Base-by-base conservation (phyloP, 352 stramenopile genomes). In the Phytophthora constricta region DNA sequence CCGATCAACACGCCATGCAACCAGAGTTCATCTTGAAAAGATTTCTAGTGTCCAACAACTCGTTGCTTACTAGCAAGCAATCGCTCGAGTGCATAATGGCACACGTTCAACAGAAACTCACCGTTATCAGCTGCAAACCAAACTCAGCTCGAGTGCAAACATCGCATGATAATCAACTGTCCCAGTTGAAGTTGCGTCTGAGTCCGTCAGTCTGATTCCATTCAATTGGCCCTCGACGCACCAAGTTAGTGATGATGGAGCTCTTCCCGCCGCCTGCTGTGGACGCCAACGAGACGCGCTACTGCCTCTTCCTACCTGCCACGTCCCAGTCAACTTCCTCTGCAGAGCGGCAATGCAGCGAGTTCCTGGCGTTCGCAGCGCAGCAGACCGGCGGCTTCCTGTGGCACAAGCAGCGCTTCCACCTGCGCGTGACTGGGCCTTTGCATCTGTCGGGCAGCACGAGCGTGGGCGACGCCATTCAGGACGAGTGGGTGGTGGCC, bases 401-500 rank as follows among this genome's bases (percentile, higher is more conserved):
- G 13, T 90, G 81, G 81, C 81, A 90, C 61, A 79, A 71, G 19
- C 72, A 90, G 20, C 64, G 47, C 27, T 87, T 90, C 65, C 68
- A 85, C 26, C 67, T 90, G 27, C 31, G 66, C 4, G 57, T 73
- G 9, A 26, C 27, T 4, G 27, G 8, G 54, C 59, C 2, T 7
- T 31, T 4, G 62, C 72, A 71, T 62, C 52, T 88, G 53, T 50
- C 64, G 3, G 80, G 78, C 13, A 31, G 72, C 14, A 81, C 79
- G 7, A 49, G 42, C 28, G 78, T 90, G 10, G 80, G 80, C 4
- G 78, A 90, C 65, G 84, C 82, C 27, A 79, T 92, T 56, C 72
- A 85, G 68, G 86, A 94, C 60, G 86, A 92, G 48, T 94, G 86
- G 84, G 72, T 92, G 2, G 49, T 87, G 4, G 75, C 71, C 10